A percentile compares a stretch with the other conserved stretches of the same genome.
These are phyloP conservation scores for Termitomyces sp. DNA, from an alignment of 768 basidiomycete genomes.

Conservation along the genomic window DNA sequence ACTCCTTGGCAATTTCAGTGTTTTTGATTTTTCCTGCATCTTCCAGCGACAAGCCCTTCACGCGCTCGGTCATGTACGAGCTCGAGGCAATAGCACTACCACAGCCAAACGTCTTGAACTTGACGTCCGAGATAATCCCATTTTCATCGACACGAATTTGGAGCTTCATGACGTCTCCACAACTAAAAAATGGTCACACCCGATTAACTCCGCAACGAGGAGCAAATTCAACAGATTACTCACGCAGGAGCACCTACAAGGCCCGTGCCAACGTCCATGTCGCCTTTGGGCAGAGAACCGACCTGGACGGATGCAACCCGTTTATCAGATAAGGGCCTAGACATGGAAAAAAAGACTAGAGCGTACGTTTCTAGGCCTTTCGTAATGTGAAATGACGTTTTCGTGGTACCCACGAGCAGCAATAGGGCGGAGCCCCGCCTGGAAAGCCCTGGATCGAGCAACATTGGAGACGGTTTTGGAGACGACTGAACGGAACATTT, in stretches of 20 bases:
- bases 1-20: constrained; percentile 98
- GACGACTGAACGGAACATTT: constrained; percentile 69
- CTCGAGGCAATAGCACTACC: constrained; percentile 97
- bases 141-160: constrained; percentile 96
- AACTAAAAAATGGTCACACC: constrained; percentile 38
- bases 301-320: constrained; percentile 52
- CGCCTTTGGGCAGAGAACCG: constrained; percentile 90
- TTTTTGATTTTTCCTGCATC: constrained; percentile 97
- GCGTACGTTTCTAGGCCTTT: constrained; percentile 93
- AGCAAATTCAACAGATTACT: constrained; percentile 27
- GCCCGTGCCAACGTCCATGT: constrained; percentile 91
- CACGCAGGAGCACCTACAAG: constrained; percentile 97
- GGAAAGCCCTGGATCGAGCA: constrained; percentile 37
- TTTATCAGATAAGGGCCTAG: constrained; percentile 57
- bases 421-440: constrained; percentile 41
- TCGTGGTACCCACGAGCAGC: constrained; percentile 81
- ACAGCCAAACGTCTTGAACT: constrained; percentile 99
- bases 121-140: constrained; percentile 95
- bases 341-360: constrained; percentile 27
- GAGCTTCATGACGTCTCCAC: constrained; percentile 99
- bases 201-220: constrained; percentile 25
- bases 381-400: constrained; percentile 97
- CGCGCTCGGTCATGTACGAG: constrained; percentile 98
- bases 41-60: constrained; percentile 90
- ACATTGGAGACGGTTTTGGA: constrained; percentile 44